Evolutionary conservation across 768 basidiomycete genomes (phyloP), one percentile per base, ranked within the genome.

Genomic region (Thelephora aurantiotincta): DNA sequence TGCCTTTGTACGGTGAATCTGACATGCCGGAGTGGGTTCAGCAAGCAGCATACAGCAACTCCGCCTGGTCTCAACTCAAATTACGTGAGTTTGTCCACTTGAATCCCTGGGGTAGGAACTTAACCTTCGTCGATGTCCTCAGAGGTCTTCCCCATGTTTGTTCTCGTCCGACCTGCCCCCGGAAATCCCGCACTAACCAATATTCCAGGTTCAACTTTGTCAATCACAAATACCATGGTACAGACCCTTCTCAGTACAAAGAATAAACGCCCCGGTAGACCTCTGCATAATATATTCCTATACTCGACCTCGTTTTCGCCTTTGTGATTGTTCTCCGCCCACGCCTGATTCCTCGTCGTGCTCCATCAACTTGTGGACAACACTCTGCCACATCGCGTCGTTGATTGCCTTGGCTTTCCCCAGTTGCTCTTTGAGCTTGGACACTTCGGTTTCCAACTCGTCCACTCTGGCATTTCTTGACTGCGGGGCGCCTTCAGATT

Each of bases 1-100:
- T 89, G 65, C 79, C 92, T 9, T 63, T 97, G 44, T 87, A 94
- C 58, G 92, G 93, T 50, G 72, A 80, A 58, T 89, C 86, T 11
- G 71, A 74, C 54, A 80, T 96, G 58, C 82, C 84, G 9, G 69
- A 64, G 44, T 93, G 89, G 82, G 78, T 96, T 41, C 91, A 96
- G 65, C 79, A 73, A 48, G 77, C 82, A 47, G 92, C 94, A 33
- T 74, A 79, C 63, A 72, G 85, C 55, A 97, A 97, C 69, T 93
- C 89, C 11, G 80, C 73, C 11, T 94, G 81, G 72, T 87, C 86
- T n/a, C 90, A 93, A 63, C 76, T 96, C 55, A 94, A 93, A 65
- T 85, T 96, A 61, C 73, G 86, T 86, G 61, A 62, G 80, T 30
- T 30, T 30, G 26, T 58, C 11, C 49, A 9, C 4, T 38, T 38